Conservation (phyloP, 2,329 filamentous ascomycete genomes). For the Volutella citrinella region DNA sequence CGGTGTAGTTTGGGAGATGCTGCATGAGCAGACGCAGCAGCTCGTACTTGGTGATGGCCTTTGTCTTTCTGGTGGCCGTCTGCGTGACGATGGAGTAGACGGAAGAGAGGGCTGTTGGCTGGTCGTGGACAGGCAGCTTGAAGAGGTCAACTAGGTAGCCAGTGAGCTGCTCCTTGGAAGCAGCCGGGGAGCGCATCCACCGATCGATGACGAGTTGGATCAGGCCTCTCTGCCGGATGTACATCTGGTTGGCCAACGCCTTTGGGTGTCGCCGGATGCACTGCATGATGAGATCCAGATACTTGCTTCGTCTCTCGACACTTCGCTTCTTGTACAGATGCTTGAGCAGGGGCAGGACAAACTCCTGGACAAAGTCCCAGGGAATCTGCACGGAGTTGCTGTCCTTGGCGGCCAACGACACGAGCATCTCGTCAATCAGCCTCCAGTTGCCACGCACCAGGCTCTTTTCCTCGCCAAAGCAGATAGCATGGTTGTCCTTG, state of each 20-base stretch:
- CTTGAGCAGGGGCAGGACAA: constrained; percentile 21
- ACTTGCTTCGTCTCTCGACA: constrained; percentile 10
- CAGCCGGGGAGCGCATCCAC: constrained; percentile 8
- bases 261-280: constrained; percentile 7
- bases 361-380: constrained; percentile 13
- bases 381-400: constrained; percentile 6
- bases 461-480: constrained; percentile 3
- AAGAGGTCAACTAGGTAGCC: constrained; percentile 8
- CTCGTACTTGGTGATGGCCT: constrained; percentile 12
- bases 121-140: constrained; percentile 1
- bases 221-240: constrained; percentile 1
- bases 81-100: not conserved
- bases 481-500: not conserved
- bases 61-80: not conserved
- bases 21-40: constrained; percentile 21
- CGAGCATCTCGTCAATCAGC: constrained; percentile 12
- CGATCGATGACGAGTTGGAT: constrained; percentile 12
- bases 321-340: constrained; percentile 12
- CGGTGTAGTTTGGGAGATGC: constrained; percentile 10
- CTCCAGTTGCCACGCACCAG: constrained; percentile 16
- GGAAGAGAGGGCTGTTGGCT: not conserved
- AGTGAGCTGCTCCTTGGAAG: constrained; percentile 1
- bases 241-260: not conserved
- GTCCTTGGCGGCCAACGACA: constrained; percentile 8
- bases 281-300: constrained; percentile 14